Percentiles rank a stretch among this genome's conserved stretches.
Conservation (phyloP, 2,329 filamentous ascomycete species). For the Fonsecaea monophora region DNA sequence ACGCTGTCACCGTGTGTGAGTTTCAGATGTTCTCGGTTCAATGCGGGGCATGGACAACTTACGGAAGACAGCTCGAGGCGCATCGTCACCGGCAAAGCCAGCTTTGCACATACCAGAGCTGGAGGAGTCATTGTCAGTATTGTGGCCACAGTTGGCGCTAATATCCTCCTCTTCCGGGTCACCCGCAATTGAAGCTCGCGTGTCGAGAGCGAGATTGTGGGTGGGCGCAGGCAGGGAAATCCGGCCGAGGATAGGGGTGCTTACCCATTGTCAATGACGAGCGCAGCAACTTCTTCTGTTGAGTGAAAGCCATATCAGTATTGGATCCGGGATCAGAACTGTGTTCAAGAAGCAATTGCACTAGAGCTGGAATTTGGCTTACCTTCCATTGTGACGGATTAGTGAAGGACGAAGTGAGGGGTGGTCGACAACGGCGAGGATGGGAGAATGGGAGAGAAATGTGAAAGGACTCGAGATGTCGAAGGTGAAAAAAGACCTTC, state of each 20-base stretch:
- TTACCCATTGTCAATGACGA: conserved; percentile 99
- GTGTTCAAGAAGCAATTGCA: conserved; percentile 27
- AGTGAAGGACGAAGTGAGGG: conserved; percentile 25
- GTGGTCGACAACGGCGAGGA: conserved; percentile 10
- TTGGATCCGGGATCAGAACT: conserved; percentile 23
- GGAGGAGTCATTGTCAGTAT: conserved; percentile 45
- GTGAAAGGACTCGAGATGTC: conserved; percentile 23
- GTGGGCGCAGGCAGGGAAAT: conserved; percentile 27
- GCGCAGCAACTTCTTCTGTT: conserved; percentile 98
- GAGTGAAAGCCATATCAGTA: conserved; percentile 54
- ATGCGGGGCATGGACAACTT: conserved; percentile 62
- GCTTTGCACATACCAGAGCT: conserved; percentile 99
- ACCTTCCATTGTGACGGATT: conserved; percentile 68
- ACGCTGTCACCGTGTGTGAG: conserved; percentile 65
- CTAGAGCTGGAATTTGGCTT: conserved; percentile 54
- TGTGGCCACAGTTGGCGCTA: conserved; percentile 18
- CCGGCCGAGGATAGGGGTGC: conserved; percentile 51
- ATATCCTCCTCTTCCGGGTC: conserved; percentile 27
- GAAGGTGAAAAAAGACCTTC: conserved; percentile 27
- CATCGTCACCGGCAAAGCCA: conserved; percentile 99
- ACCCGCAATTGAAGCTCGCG: conserved; percentile 17
- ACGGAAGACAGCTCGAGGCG: conserved; percentile 99
- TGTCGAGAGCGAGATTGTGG: conserved; percentile 2
- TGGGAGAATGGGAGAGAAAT: conserved; percentile 8
- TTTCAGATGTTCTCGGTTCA: conserved; percentile 10